A percentile compares a stretch with the other conserved stretches of the same genome.
These are phyloP conservation scores for Orychophragmus violaceus DNA, from an alignment of 345 rosid genomes.

Conservation along the genomic window DNA sequence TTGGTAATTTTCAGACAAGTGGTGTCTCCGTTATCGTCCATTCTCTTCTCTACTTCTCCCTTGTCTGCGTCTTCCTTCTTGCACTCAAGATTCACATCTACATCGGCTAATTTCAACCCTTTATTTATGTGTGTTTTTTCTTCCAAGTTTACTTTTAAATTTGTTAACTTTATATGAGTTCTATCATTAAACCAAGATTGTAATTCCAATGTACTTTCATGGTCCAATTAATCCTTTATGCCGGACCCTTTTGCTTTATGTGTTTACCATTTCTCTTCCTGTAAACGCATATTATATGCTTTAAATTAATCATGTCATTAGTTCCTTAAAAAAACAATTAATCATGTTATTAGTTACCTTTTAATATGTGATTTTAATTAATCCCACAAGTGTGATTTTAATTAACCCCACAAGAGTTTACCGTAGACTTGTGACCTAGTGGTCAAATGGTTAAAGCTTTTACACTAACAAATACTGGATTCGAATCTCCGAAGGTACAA, in stretches of 20 bases:
- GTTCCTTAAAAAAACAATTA: neutral
- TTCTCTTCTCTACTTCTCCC: constrained; percentile 53
- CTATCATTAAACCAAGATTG: neutral
- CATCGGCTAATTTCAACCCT: constrained; percentile 14
- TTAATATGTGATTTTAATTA: neutral
- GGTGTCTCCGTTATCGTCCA: constrained; percentile 57
- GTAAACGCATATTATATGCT: constrained; percentile 7
- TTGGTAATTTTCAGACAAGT: constrained; percentile 65
- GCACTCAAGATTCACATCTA: constrained; percentile 60
- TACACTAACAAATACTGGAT: too few species aligned
- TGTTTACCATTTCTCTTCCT: neutral
- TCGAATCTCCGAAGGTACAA: too few species aligned
- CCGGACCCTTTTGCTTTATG: constrained; percentile 11
- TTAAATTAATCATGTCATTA: neutral
- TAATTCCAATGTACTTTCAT: neutral
- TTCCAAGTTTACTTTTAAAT: neutral
- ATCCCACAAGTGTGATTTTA: neutral
- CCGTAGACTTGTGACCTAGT: too few species aligned
- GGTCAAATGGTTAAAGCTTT: too few species aligned
- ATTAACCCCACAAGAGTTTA: too few species aligned
- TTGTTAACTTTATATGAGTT: too few species aligned
- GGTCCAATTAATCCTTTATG: constrained; percentile 1
- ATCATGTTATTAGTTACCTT: neutral
- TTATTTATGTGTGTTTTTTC: neutral
- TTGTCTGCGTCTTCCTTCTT: constrained; percentile 51